These are phyloP conservation scores for Dactylellina parvicollis DNA, from an alignment of 2,329 filamentous ascomycete genomes.

Conservation along the genomic window DNA sequence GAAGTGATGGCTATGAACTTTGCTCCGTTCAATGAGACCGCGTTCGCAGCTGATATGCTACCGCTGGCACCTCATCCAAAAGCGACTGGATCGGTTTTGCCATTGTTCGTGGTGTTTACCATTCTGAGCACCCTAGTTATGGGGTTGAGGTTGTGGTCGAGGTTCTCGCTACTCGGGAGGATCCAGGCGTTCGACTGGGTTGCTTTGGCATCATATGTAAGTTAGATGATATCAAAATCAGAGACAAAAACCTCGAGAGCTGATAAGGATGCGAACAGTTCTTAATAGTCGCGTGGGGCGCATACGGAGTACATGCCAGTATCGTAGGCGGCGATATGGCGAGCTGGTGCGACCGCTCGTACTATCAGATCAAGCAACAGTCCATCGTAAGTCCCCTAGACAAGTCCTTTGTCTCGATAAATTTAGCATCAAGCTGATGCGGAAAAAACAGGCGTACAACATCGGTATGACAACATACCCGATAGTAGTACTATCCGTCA, in stretches of 20 bases:
- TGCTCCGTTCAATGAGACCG: conserved; percentile 36
- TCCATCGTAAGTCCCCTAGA: conserved; percentile 30
- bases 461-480: conserved; percentile 39
- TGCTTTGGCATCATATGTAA: conserved; percentile 23
- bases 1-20: conserved; percentile 30
- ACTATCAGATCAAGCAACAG: conserved; percentile 33
- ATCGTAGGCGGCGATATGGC: conserved; percentile 36
- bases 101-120: conserved; percentile 30
- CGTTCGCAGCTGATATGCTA: conserved; percentile 14
- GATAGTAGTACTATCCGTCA: conserved; percentile 25
- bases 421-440: neutral
- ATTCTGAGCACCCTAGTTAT: conserved; percentile 31
- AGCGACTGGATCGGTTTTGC: conserved; percentile 24
- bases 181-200: conserved; percentile 38
- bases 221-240: no score
- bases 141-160: conserved; percentile 34
- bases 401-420: no score
- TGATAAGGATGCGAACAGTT: no score
- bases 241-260: no score
- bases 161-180: conserved; percentile 20
- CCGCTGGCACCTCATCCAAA: conserved; percentile 28
- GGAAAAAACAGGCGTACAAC: conserved; percentile 38
- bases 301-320: conserved; percentile 39
- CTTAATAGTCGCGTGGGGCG: conserved; percentile 36
- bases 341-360: conserved; percentile 39